Evolutionary conservation across 129 eudicot genomes (phyloP), one percentile per base, ranked within the genome.

Genomic region (Pittosporum tobira): DNA sequence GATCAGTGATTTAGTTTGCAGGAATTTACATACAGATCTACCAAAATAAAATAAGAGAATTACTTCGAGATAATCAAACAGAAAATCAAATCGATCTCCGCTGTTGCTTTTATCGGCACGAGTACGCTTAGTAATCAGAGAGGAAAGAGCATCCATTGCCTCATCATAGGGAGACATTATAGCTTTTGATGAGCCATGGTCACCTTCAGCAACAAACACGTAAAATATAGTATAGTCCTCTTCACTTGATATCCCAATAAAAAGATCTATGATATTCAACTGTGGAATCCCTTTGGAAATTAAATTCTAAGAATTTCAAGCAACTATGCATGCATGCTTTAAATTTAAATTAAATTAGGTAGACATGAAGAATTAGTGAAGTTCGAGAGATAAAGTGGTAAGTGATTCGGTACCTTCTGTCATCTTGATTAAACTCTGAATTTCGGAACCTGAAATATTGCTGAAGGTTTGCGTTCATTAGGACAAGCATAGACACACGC

Each of bases 121-220:
- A 69, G 64, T 83, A 28, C 87, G 94, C 51, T 83, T 80, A 0
- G 94, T 85, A 14, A 90, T 90, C 66, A 90, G 75, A 46, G 97
- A 90, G 26, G 97, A 85, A 59, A 90, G 71, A 19, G 89, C 95
- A 61, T 71, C 84, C 95, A 90, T 85, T 59, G 95, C 95, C 75
- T 85, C 97, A 23, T 90, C 95, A 38, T 85, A 90, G 15, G 80
- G 63, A 23, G 84, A 69, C 56, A 31, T 25, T 1, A 30, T 23
- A 34, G 69, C 48, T 44, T 67, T 54, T 46, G 44, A 10, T 48
- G 63, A 71, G 71, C 58, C 78, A 63, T 61, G 15, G 27, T 63
- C 78, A n/a, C 75, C 78, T 48, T 73, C 74, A 46, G 7, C 48
- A 37, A 26, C 57, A 25, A 44, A 11, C 19, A 43, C 24, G 2